A percentile compares a stretch with the other conserved stretches of the same genome.
phyloP scores from a whole-genome alignment of 2,329 filamentous ascomycete species.

The Epichloe gansuensis region DNA sequence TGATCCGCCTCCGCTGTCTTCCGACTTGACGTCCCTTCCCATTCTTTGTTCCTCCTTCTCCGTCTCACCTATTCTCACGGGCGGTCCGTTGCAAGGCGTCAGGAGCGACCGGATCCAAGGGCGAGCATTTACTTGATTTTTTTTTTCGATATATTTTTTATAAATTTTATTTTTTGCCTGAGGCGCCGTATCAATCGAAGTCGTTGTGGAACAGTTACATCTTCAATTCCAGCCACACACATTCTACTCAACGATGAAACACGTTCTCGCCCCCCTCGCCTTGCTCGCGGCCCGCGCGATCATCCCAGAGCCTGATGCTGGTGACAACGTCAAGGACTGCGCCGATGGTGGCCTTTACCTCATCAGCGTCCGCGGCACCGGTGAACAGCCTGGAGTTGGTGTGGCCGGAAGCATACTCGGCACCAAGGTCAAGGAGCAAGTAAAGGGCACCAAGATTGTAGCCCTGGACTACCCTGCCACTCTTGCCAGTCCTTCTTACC shows the following conservation, averaged over 20 bases:
- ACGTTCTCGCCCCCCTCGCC: constrained; percentile 5
- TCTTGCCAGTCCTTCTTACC: constrained; percentile 19
- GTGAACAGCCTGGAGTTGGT: constrained; percentile 22
- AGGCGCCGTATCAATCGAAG: too few species aligned
- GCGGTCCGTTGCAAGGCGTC: too few species aligned
- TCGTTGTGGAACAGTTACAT: too few species aligned
- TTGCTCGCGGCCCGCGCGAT: constrained; percentile 8
- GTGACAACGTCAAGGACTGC: constrained; percentile 17
- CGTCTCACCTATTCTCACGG: too few species aligned
- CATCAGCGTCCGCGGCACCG: constrained; percentile 26
- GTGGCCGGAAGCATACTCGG: constrained; percentile 19
- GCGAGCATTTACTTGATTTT: too few species aligned
- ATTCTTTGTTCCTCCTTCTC: too few species aligned
- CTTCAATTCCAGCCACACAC: too few species aligned
- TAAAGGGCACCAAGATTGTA: constrained; percentile 22
- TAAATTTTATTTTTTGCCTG: too few species aligned
- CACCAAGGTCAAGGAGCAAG: constrained; percentile 16
- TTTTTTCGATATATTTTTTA: too few species aligned
- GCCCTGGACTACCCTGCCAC: constrained; percentile 27
- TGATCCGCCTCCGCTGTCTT: too few species aligned
- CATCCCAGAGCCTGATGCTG: constrained; percentile 14
- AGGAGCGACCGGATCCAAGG: too few species aligned
- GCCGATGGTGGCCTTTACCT: constrained; percentile 26
- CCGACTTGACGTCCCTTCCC: too few species aligned
- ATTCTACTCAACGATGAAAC: constrained; percentile 4